Conservation (phyloP, 768 basidiomycete species). For the Collybiopsis luxurians region DNA sequence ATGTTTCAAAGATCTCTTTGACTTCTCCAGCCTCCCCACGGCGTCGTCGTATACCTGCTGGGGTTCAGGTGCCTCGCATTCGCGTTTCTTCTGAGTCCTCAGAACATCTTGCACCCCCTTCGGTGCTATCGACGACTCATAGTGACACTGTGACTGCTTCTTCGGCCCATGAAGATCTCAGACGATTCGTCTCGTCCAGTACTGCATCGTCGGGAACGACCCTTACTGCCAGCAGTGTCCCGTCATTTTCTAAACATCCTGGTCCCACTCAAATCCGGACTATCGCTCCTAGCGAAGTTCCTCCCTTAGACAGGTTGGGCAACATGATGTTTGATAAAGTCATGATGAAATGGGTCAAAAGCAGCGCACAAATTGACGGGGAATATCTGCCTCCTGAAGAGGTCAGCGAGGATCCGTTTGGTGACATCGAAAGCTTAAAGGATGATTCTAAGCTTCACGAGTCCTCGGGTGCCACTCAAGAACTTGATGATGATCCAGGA, state of each 20-base stretch:
- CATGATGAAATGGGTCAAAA: constrained; percentile 85
- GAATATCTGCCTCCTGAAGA: constrained; percentile 33
- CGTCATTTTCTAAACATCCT: constrained; percentile 82
- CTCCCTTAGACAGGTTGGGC: constrained; percentile 71
- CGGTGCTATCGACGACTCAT: constrained; percentile 41
- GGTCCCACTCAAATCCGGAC: constrained; percentile 77
- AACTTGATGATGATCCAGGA: not conserved
- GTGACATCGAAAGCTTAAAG: constrained; percentile 83
- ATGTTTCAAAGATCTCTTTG: constrained; percentile 43
- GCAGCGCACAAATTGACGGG: constrained; percentile 32
- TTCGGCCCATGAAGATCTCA: constrained; percentile 67
- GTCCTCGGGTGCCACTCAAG: constrained; percentile 15
- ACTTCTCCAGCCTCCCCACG: constrained; percentile 24
- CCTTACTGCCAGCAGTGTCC: constrained; percentile 65
- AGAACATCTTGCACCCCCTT: constrained; percentile 29
- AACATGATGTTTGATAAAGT: constrained; percentile 85
- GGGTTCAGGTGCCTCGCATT: constrained; percentile 25
- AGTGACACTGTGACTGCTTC: constrained; percentile 37
- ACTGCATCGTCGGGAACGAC: constrained; percentile 76
- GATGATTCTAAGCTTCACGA: constrained; percentile 48
- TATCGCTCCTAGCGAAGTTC: constrained; percentile 80
- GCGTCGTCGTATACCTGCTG: constrained; percentile 9
- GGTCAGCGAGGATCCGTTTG: constrained; percentile 86
- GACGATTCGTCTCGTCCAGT: constrained; percentile 88
- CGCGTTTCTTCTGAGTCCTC: constrained; percentile 25